Evolutionary conservation across 2,329 filamentous ascomycete species (phyloP).

Genomic region (Apiospora phragmitis): DNA sequence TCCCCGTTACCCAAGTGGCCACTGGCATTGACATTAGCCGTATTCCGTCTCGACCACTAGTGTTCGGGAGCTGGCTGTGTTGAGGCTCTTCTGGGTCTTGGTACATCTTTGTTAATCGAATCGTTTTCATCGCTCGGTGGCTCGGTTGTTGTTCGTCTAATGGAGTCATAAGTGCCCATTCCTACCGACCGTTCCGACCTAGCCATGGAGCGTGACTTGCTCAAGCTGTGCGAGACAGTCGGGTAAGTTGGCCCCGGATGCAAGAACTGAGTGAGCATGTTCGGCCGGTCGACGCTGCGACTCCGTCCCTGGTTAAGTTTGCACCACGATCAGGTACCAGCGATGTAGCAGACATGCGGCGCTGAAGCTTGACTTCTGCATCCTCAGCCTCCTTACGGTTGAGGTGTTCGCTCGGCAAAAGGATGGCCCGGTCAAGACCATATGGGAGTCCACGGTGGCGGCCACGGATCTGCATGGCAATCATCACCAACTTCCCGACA

Average conservation of each 20-base stretch:
- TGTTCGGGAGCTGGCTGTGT: slow-evolving; percentile 23
- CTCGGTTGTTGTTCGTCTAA: slow-evolving; percentile 22
- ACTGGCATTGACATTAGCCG: not conserved
- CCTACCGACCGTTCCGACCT: slow-evolving; percentile 21
- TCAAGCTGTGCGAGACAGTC: not conserved
- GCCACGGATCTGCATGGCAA: slow-evolving; percentile 70
- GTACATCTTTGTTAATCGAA: slow-evolving; percentile 3
- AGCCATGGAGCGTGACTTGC: slow-evolving; percentile 16
- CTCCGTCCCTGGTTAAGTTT: slow-evolving; percentile 26
- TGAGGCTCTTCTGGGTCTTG: slow-evolving; percentile 22
- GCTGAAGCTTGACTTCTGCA: slow-evolving; percentile 37
- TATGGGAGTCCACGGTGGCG: slow-evolving; percentile 70
- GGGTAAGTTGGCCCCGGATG: slow-evolving; percentile 30
- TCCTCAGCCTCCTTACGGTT: slow-evolving; percentile 54
- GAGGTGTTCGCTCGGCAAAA: slow-evolving; percentile 58
- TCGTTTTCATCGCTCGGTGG: slow-evolving; percentile 19
- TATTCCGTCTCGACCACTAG: slow-evolving; percentile 24
- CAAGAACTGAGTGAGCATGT: slow-evolving; percentile 27
- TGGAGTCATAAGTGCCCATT: slow-evolving; percentile 20
- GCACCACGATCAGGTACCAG: slow-evolving; percentile 18
- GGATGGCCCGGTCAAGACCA: slow-evolving; percentile 62
- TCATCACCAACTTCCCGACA: slow-evolving; percentile 68
- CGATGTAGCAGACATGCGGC: slow-evolving; percentile 31
- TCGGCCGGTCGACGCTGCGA: slow-evolving; percentile 28
- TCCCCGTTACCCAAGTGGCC: not conserved